Percentiles rank a stretch among this genome's conserved stretches.
Evolutionary conservation across 306 rosid species (phyloP).

Genomic region (Vigna angularis): DNA sequence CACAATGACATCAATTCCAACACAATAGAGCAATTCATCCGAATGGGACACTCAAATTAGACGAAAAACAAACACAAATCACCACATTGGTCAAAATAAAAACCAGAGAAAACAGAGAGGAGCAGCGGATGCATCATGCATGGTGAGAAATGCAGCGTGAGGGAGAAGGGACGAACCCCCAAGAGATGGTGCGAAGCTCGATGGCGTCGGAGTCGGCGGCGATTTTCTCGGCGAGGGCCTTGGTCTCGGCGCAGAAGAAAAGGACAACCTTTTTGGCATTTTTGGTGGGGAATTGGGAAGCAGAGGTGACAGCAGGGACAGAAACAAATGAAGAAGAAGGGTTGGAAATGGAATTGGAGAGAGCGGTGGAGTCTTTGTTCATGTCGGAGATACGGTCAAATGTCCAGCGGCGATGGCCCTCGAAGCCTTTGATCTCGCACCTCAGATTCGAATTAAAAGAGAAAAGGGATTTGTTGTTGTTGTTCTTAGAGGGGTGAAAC

Average conservation of each 20-base stretch:
- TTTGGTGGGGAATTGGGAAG: constrained; percentile 51
- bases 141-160: not conserved
- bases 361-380: constrained; percentile 47
- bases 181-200: constrained; percentile 74
- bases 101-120: not conserved
- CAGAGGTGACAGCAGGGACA: constrained; percentile 55
- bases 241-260: constrained; percentile 85
- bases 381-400: constrained; percentile 50
- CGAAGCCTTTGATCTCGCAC: constrained; percentile 74
- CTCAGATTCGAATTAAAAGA: constrained; percentile 30
- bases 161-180: constrained; percentile 63
- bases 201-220: constrained; percentile 75
- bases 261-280: constrained; percentile 74
- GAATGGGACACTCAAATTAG: constrained; percentile 13
- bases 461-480: not conserved
- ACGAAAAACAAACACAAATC: not conserved
- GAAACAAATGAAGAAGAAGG: constrained; percentile 47
- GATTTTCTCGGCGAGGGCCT: constrained; percentile 73
- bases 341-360: constrained; percentile 30
- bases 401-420: constrained; percentile 55
- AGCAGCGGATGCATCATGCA: not conserved
- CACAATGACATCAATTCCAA: constrained; percentile 10
- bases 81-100: constrained; percentile 39
- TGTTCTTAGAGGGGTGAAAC: constrained; percentile 19
- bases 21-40: constrained; percentile 9